phyloP scores from a whole-genome alignment of 2,329 filamentous ascomycete genomes.

The Rhexocercosporidium sp. region DNA sequence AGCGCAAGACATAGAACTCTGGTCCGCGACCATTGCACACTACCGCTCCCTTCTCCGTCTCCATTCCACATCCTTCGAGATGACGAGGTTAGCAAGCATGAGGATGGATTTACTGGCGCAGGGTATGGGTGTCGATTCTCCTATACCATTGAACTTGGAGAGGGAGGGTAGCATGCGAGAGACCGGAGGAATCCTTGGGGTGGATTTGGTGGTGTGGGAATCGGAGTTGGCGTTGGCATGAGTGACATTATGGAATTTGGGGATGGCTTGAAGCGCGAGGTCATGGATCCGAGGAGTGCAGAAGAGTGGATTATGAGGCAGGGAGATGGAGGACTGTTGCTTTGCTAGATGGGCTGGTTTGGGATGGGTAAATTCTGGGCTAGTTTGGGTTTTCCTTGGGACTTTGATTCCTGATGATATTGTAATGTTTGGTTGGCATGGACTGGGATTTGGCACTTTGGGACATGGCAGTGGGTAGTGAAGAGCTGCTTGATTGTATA shows the following conservation, averaged over 20 bases:
- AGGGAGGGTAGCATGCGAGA: neutral
- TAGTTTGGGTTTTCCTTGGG: neutral
- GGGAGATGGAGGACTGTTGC: slow-evolving; percentile 28
- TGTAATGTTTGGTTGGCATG: too few relatives aligned
- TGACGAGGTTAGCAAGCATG: slow-evolving; percentile 33
- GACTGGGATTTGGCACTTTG: too few relatives aligned
- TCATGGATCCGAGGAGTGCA: slow-evolving; percentile 23
- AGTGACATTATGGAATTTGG: neutral
- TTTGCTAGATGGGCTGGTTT: slow-evolving; percentile 8
- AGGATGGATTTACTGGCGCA: slow-evolving; percentile 35
- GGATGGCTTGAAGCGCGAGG: neutral
- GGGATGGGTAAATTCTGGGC: neutral
- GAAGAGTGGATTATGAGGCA: slow-evolving; percentile 34
- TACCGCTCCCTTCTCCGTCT: slow-evolving; percentile 32
- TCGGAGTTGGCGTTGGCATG: neutral
- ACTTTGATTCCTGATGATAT: too few relatives aligned
- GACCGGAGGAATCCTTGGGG: slow-evolving; percentile 1
- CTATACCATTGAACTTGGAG: neutral
- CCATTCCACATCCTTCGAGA: slow-evolving; percentile 29
- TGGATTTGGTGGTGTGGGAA: neutral
- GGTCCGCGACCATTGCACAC: slow-evolving; percentile 34
- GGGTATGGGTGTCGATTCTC: slow-evolving; percentile 32
- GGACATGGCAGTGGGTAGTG: too few relatives aligned
- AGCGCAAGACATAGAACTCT: slow-evolving; percentile 34
- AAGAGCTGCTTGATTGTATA: too few relatives aligned